Base-by-base conservation (phyloP, 805 yeast species). In the Teunomyces funiuensis region DNA sequence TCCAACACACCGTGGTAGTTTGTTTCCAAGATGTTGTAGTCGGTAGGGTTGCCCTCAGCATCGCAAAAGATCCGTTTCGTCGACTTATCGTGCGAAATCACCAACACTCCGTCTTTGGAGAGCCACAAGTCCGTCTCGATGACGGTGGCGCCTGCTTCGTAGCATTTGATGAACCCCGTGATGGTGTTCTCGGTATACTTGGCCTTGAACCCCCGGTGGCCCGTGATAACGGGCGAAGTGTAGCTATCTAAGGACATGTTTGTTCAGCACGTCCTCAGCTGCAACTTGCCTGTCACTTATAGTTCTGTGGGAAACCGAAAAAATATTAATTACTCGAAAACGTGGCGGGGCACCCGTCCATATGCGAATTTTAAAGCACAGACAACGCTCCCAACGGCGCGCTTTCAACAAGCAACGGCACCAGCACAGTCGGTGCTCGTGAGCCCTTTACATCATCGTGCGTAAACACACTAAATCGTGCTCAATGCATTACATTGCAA, bases 41-140 rank as follows among this genome's bases (percentile, higher is more conserved):
- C 56, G 8, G 74, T 51, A 16, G 60, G 63, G 8, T 60, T 46
- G 6, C 73, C 74, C 34, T 65, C 51, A 5, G 49, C 52, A 43
- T 61, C 63, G 25, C 60, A 60, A 44, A 67, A 70, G 11, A 65
- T 54, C 13, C 76, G 50, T 27, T 65, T 63, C 25, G 76, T 70
- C 41, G 46, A 58, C 6, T 50, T 57, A 45, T 70, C 76, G 47
- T 70, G 76, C 3, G 69, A 65, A 3, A 70, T 62, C 11, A 70
- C 66, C 42, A 69, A 45, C 17, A 63, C 66, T 10, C 60, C 51
- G 50, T 70, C 76, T 18, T 50, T 47, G 16, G 71, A 56, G 28
- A 66, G 46, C 69, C 73, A 67, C 34, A 68, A 53, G 47, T 70
- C 76, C n/a, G 76, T 70, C 42, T 70, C 76, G 31, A 70, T 54